phyloP scores from a whole-genome alignment of 2,329 filamentous ascomycete genomes.

The Cladosporium halotolerans region DNA sequence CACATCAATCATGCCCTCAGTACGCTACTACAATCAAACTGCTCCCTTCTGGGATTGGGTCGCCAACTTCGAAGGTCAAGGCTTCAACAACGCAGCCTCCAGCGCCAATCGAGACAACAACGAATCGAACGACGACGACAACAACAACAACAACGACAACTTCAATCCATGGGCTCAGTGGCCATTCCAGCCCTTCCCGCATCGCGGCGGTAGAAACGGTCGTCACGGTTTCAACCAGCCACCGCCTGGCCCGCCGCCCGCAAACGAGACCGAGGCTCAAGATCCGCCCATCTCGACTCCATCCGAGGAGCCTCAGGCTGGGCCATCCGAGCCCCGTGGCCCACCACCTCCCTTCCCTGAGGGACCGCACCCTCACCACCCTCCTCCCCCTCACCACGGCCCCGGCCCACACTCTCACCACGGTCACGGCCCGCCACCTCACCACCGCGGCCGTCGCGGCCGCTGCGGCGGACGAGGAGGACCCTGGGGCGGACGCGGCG shows the following conservation, averaged over 20 bases:
- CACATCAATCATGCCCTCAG: constrained; percentile 43
- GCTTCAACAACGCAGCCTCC: constrained; percentile 36
- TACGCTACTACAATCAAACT: constrained; percentile 48
- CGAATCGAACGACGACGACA: constrained; percentile 19
- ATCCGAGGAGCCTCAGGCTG: constrained; percentile 16
- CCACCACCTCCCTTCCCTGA: constrained; percentile 21
- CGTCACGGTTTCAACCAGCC: constrained; percentile 10
- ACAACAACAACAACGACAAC: background rate
- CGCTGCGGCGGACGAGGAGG: constrained; percentile 26
- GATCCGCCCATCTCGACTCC: constrained; percentile 15
- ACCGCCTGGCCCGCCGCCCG: constrained; percentile 25
- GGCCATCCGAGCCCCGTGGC: constrained; percentile 19
- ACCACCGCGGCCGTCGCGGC: constrained; percentile 12
- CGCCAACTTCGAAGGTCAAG: constrained; percentile 44
- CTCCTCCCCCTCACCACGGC: constrained; percentile 18
- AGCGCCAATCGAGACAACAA: constrained; percentile 27
- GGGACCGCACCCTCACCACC: background rate
- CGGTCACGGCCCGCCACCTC: constrained; percentile 14
- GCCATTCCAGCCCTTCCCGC: constrained; percentile 27
- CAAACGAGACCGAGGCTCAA: constrained; percentile 17
- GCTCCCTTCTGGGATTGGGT: constrained; percentile 53
- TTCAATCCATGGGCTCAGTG: constrained; percentile 26
- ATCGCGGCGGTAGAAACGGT: constrained; percentile 21
- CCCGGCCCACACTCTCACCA: constrained; percentile 8
- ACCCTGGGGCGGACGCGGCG: constrained; percentile 16